Evolutionary conservation across 2,329 filamentous ascomycete genomes (phyloP), one percentile per base, ranked within the genome.

Genomic region (Colletotrichum noveboracense): DNA sequence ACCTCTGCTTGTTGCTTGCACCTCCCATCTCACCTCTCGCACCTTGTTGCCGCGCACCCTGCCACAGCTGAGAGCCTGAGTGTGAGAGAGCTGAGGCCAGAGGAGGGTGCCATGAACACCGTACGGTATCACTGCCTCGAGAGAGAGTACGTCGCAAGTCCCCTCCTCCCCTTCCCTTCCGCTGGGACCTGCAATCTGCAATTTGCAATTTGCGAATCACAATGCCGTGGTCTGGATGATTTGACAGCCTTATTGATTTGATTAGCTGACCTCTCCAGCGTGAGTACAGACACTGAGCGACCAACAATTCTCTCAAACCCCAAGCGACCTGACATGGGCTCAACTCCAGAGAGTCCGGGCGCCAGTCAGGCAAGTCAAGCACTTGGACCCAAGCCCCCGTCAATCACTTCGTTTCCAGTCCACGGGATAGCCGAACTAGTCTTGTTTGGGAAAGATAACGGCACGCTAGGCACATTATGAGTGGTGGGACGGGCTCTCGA

Each of bases 321-420:
- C 32, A 48, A 32, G 58, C 61, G 58, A 71, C 66, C 28, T 62
- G 69, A 67, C 62, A 64, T 68, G 43, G 55, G 34, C 73, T 62
- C 58, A 36, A 55, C 32, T 72, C 62, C 7, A n/a, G 24, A 48
- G 34, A 30, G 70, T 60, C 70, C 43, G 74, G 65, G 73, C 70
- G 70, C 64, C 32, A 62, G 58, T 64, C 64, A 58, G 48, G 30
- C 62, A 71, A 48, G 58, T 52, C 60, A 71, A 66, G 58, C 67
- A 32, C 70, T 34, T 65, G 68, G 65, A 66, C 70, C 26, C 70
- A 56, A 43, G n/a, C 16, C 60, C 52, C 36, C 43, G 55, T 66
- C 70, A 68, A 58, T 73, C 32, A 60, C 56, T 36, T 76, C 64
- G 58, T 58, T 75, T 74, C 65, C 74, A 65, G 32, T 48, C n/a